Evolutionary conservation across 495 filamentous ascomycete genomes (phyloP), one percentile per base, ranked within the genome.

Genomic region (Neurospora hispaniola): DNA sequence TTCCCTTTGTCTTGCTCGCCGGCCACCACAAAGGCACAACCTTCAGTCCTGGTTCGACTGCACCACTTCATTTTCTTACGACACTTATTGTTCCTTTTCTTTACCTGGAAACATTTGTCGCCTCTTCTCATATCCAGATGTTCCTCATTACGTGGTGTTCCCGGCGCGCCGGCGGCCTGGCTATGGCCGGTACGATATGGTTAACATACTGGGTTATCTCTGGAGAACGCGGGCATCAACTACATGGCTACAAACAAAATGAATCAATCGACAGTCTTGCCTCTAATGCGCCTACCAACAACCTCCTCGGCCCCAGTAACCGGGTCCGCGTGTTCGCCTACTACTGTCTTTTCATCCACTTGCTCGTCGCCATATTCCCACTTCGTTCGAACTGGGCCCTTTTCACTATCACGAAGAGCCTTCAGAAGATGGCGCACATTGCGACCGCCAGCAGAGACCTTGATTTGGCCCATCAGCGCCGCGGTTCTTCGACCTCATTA

Each of bases 261-360:
- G 76, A 79, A 70, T 78, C 81, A 74, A 79, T 79, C 71, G 80
- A 84, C 77, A 84, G 79, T 72, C 78, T 84, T 74, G 83, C 77
- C 74, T 66, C 27, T 12, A 66, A 66, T 66, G 82, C 79, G 70
- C 80, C 82, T 31, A 77, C 72, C 69, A 77, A 80, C 74, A 73
- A 80, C 69, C 71, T 78, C n/a, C 74, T 77, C 23, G 80, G 79
- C 20, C 78, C 74, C 68, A 80, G 82, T 43, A 70, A 78, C 35
- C 82, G 78, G 82, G 82, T 84, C 54, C 70, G 81, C 42, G 38
- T 83, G 66, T 86, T 87, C 76, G 79, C 83, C 39, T 87, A 84
- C 76, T 89, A 89, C 78, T 84, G 82, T 74, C 77, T 88, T 40
- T 66, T 86, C 38, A 85, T 89, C 73, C 87, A 89, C 77, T 71